phyloP scores from a whole-genome alignment of 169 alveolate genomes.

The Eimeria acervulina region DNA sequence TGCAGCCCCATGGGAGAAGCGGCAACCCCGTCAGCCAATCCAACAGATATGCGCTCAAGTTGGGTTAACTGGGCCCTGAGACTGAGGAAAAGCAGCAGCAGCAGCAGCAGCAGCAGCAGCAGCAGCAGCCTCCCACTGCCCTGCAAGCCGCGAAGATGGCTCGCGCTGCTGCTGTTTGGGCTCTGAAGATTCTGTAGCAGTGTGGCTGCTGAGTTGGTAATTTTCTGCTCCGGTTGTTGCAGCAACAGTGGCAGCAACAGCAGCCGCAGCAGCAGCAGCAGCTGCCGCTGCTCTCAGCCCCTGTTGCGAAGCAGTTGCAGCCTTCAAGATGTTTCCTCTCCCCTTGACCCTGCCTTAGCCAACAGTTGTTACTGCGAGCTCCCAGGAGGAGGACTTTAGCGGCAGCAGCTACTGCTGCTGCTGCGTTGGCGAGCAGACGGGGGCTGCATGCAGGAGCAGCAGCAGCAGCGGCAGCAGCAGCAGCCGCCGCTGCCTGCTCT shows the following conservation, averaged over 20 bases:
- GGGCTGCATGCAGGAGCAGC: constrained; percentile 25
- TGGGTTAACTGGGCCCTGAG: no score
- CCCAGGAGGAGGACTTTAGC: not conserved
- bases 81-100: not conserved
- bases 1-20: not conserved
- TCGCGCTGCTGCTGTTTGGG: constrained; percentile 14
- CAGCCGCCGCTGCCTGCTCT: not conserved
- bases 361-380: not conserved
- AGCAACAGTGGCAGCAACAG: constrained; percentile 15
- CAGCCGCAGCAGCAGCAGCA: constrained; percentile 28
- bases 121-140: not conserved
- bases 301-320: not conserved
- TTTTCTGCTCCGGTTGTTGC: constrained; percentile 2
- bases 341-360: not conserved
- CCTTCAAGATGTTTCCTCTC: not conserved
- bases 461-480: constrained; percentile 9
- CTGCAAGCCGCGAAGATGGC: not conserved
- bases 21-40: not conserved
- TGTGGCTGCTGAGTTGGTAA: not conserved
- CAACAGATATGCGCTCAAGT: not conserved
- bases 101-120: constrained; percentile 43
- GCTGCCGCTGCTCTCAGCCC: constrained; percentile 53
- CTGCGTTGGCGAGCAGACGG: constrained; percentile 11
- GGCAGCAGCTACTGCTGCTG: not conserved
- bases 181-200: not conserved